Percentiles rank a stretch among this genome's conserved stretches.
phyloP scores from a whole-genome alignment of 2,329 filamentous ascomycete genomes.

The Diplocarpon mali region DNA sequence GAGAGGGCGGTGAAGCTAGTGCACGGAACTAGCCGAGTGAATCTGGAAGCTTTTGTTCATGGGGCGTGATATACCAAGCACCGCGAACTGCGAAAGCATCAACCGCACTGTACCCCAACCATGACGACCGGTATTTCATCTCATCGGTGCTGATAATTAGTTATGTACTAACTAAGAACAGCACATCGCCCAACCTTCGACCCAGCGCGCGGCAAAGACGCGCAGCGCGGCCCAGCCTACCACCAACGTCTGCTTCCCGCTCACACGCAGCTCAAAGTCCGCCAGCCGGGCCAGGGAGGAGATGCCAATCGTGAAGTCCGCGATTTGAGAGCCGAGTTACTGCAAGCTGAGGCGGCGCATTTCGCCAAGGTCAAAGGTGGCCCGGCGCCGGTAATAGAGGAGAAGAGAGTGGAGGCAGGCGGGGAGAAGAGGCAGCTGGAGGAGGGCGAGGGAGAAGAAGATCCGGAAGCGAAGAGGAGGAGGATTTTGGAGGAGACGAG shows the following conservation, averaged over 20 bases:
- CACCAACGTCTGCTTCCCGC: constrained; percentile 92
- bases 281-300: constrained; percentile 83
- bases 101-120: constrained; percentile 5
- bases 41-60: not conserved
- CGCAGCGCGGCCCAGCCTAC: constrained; percentile 83
- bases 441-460: constrained; percentile 33
- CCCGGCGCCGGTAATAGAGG: constrained; percentile 31
- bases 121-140: constrained; percentile 40
- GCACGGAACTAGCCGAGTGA: not conserved
- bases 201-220: constrained; percentile 89
- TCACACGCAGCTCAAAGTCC: constrained; percentile 83
- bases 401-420: constrained; percentile 43
- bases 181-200: constrained; percentile 89
- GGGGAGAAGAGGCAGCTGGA: constrained; percentile 56
- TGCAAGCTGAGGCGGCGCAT: constrained; percentile 79
- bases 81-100: not conserved
- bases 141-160: not conserved
- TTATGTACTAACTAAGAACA: constrained; percentile 28
- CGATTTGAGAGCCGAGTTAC: constrained; percentile 81
- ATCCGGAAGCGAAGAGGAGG: constrained; percentile 70
- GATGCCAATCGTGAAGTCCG: constrained; percentile 58
- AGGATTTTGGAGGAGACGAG: constrained; percentile 79
- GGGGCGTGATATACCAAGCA: no score
- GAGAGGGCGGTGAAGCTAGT: not conserved
- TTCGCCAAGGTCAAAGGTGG: constrained; percentile 73